Conservation (phyloP, 1,139 yeast species). For the Sugiyamaella sp. region DNA sequence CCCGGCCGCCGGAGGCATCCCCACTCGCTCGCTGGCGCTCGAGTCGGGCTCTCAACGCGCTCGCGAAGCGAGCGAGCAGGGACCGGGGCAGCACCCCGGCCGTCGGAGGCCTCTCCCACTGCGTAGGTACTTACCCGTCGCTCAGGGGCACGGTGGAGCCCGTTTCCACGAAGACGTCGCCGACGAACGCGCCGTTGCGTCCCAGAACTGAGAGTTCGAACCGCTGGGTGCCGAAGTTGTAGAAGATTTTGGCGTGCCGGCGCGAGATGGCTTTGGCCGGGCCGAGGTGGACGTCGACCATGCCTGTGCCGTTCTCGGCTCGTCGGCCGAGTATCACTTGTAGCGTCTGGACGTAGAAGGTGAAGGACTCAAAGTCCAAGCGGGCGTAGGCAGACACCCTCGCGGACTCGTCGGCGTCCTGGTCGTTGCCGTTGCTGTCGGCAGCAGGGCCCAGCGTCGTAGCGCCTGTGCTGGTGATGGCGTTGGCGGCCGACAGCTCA, state of each 20-base stretch:
- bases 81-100: conserved; percentile 1
- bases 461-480: conserved; percentile 20
- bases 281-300: conserved; percentile 90
- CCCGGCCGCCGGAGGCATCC: conserved; percentile 3
- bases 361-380: conserved; percentile 86
- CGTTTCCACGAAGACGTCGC: conserved; percentile 81
- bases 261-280: conserved; percentile 90
- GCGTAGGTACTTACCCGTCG: conserved; percentile 48
- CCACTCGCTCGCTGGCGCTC: neutral
- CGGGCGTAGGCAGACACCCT: conserved; percentile 92
- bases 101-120: neutral
- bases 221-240: conserved; percentile 91
- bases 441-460: conserved; percentile 13
- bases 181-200: conserved; percentile 94
- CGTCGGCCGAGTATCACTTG: conserved; percentile 91
- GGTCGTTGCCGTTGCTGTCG: conserved; percentile 23
- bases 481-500: conserved; percentile 20
- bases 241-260: conserved; percentile 91
- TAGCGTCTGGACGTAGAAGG: conserved; percentile 92
- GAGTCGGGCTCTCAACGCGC: neutral
- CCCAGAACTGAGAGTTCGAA: conserved; percentile 91
- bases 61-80: conserved; percentile 1
- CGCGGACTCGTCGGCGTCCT: conserved; percentile 42
- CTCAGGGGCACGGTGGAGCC: conserved; percentile 85
- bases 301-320: conserved; percentile 65